Evolutionary conservation across 2,329 filamentous ascomycete species (phyloP).

Genomic region (Fusarium mangiferae): DNA sequence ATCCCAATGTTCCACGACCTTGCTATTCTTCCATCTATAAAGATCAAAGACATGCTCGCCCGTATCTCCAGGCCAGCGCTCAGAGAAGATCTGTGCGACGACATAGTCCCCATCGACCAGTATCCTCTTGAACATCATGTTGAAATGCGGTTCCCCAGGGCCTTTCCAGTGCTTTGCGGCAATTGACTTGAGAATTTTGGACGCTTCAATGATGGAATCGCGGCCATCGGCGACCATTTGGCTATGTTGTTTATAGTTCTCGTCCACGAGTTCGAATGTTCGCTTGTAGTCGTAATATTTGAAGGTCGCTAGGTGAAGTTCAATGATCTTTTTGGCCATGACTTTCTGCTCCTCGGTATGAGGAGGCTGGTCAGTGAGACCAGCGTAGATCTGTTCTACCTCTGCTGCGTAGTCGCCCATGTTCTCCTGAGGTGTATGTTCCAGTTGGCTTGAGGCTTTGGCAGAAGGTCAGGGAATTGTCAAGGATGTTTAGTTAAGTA

Average conservation of each 20-base stretch:
- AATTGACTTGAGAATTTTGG: neutral
- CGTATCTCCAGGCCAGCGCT: neutral
- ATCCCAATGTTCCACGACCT: neutral
- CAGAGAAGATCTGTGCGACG: neutral
- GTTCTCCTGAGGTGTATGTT: neutral
- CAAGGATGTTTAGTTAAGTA: neutral
- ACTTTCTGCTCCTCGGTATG: neutral
- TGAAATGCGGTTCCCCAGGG: neutral
- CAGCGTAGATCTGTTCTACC: neutral
- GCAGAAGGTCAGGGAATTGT: neutral
- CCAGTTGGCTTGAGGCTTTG: neutral
- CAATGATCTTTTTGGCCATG: neutral
- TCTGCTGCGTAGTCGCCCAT: neutral
- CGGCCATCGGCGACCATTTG: neutral
- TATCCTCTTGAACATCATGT: neutral
- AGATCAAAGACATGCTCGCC: neutral
- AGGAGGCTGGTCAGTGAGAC: neutral
- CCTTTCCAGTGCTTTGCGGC: neutral
- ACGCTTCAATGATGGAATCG: neutral
- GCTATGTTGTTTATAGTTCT: neutral
- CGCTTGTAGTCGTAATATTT: neutral
- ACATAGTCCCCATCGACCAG: neutral
- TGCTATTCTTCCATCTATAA: neutral
- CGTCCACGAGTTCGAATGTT: neutral
- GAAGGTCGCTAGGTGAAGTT: neutral